These are phyloP conservation scores for Biancaea sappan DNA, from an alignment of 306 rosid species.

Conservation along the genomic window DNA sequence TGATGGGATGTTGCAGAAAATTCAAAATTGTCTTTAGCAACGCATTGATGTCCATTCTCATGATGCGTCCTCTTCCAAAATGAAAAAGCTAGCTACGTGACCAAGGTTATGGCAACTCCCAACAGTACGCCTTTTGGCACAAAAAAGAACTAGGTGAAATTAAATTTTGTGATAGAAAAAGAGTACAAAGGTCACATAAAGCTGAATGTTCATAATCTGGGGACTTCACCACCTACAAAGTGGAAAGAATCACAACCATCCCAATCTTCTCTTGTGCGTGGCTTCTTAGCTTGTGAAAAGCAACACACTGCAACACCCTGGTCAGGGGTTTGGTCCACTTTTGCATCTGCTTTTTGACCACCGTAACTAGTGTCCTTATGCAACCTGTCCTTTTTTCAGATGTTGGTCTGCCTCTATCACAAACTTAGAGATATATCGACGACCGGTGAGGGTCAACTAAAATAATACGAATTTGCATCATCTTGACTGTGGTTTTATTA, in stretches of 20 bases:
- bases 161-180: neutral
- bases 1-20: conserved; percentile 4
- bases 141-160: neutral
- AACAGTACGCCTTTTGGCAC: neutral
- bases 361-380: neutral
- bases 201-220: neutral
- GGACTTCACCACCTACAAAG: neutral
- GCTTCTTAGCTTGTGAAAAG: neutral
- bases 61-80: neutral
- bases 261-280: neutral
- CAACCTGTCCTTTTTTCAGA: neutral
- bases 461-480: too few relatives aligned
- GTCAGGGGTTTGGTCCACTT: neutral
- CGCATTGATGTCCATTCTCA: neutral
- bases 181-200: neutral
- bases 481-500: too few relatives aligned
- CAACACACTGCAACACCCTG: neutral
- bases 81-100: neutral
- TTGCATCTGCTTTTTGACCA: neutral
- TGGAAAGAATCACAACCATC: neutral
- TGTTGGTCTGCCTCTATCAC: neutral
- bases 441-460: too few relatives aligned
- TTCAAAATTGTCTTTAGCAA: neutral
- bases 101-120: neutral
- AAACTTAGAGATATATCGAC: too few relatives aligned